These are phyloP conservation scores for Mucor plumbeus DNA, from an alignment of 371 early-diverging fungal genomes.

Conservation along the genomic window DNA sequence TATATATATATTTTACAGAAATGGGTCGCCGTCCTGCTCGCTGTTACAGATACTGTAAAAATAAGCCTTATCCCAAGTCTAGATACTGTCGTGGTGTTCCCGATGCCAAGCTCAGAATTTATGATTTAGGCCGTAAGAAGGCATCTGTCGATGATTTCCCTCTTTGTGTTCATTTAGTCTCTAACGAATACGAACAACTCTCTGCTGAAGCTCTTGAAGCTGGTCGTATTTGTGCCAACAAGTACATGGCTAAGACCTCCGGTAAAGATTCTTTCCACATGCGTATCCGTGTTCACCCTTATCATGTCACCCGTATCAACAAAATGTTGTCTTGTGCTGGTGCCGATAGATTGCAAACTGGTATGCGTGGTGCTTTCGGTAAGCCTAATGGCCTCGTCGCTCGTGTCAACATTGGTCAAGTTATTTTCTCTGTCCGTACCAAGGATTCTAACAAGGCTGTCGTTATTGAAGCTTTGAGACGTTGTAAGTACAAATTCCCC, in stretches of 20 bases:
- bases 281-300: constrained; percentile 99
- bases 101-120: constrained; percentile 98
- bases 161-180: constrained; percentile 94
- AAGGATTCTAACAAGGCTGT: constrained; percentile 95
- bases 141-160: constrained; percentile 99
- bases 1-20: constrained; percentile 8
- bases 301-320: constrained; percentile 99
- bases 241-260: constrained; percentile 98
- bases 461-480: constrained; percentile 98
- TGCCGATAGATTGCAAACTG: constrained; percentile 99
- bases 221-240: constrained; percentile 99
- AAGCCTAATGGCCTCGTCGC: constrained; percentile 99
- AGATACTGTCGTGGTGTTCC: constrained; percentile 99
- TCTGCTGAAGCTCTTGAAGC: constrained; percentile 99
- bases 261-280: constrained; percentile 99
- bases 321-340: constrained; percentile 99
- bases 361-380: constrained; percentile 99
- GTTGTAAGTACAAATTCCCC: constrained; percentile 99
- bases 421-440: constrained; percentile 98
- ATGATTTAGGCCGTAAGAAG: constrained; percentile 99
- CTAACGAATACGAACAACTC: constrained; percentile 99
- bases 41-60: constrained; percentile 99
- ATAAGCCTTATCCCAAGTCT: constrained; percentile 99
- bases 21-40: constrained; percentile 98
- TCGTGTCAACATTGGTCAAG: constrained; percentile 99